Conservation (phyloP, 345 rosid species). For the Aethionema arabicum region DNA sequence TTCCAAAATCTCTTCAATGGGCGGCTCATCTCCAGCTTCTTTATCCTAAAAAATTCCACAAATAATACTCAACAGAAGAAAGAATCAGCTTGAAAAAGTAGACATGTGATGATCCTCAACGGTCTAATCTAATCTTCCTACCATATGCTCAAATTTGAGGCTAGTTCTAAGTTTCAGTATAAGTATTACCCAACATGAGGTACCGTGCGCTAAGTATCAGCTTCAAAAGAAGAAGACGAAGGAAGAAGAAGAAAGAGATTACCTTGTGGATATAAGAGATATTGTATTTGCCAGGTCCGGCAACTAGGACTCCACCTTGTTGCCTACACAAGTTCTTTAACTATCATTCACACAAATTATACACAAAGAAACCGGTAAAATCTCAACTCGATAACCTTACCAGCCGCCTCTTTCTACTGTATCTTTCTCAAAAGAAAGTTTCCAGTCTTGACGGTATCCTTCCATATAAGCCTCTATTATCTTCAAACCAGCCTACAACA, state of each 20-base stretch:
- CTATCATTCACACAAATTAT: conserved; percentile 1
- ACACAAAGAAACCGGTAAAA: neutral
- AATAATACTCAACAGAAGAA: neutral
- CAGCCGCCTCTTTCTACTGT: conserved; percentile 88
- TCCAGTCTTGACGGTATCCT: conserved; percentile 96
- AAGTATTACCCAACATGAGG: neutral
- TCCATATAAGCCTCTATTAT: conserved; percentile 82
- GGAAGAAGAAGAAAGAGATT: too few relatives aligned
- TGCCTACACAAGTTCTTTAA: conserved; percentile 52
- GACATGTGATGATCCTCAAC: too few relatives aligned
- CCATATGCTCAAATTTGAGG: neutral
- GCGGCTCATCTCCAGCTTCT: conserved; percentile 94
- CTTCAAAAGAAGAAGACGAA: neutral
- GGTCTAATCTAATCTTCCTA: neutral
- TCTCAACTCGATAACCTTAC: conserved; percentile 39
- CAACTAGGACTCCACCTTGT: conserved; percentile 91
- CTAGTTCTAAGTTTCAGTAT: neutral
- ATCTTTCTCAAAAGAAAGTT: conserved; percentile 76
- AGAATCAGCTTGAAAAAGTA: neutral
- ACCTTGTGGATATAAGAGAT: conserved; percentile 86
- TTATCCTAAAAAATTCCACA: conserved; percentile 53
- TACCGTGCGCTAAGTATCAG: neutral
- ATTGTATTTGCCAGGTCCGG: conserved; percentile 82
- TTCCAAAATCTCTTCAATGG: conserved; percentile 59
- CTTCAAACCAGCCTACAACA: conserved; percentile 74